phyloP scores from a whole-genome alignment of 768 basidiomycete genomes.

The Mycena chlorophos region DNA sequence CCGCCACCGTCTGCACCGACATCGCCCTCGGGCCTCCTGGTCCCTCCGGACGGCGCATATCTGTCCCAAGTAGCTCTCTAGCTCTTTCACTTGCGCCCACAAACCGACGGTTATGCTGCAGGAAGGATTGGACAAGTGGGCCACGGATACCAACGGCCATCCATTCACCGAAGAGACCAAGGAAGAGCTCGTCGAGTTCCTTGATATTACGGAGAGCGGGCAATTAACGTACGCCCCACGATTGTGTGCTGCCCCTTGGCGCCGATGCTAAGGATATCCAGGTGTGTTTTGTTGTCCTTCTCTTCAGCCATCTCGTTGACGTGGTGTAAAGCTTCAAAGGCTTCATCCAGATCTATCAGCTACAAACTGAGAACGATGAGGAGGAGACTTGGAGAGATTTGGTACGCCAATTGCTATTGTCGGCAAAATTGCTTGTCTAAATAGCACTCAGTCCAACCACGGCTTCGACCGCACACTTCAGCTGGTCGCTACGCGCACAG shows the following conservation, averaged over 20 bases:
- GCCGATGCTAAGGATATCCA: too few species aligned
- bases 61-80: conserved; percentile 33
- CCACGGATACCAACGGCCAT: conserved; percentile 77
- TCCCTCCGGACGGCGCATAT: conserved; percentile 56
- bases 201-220: conserved; percentile 73
- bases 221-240: conserved; percentile 67
- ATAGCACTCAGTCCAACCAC: conserved; percentile 56
- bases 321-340: conserved; percentile 74
- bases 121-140: conserved; percentile 72
- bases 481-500: conserved; percentile 40
- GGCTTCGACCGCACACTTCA: conserved; percentile 71
- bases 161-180: conserved; percentile 78
- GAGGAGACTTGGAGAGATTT: conserved; percentile 85
- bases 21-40: conserved; percentile 33
- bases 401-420: conserved; percentile 39
- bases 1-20: conserved; percentile 36
- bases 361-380: conserved; percentile 84
- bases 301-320: too few species aligned
- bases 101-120: conserved; percentile 17
- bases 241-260: too few species aligned
- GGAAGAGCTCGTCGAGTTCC: conserved; percentile 71
- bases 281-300: too few species aligned
- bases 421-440: conserved; percentile 11
- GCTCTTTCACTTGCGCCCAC: neutral
- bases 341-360: conserved; percentile 78